These are phyloP conservation scores for Aspergillus quadricinctus DNA, from an alignment of 2,329 filamentous ascomycete species.

Conservation along the genomic window DNA sequence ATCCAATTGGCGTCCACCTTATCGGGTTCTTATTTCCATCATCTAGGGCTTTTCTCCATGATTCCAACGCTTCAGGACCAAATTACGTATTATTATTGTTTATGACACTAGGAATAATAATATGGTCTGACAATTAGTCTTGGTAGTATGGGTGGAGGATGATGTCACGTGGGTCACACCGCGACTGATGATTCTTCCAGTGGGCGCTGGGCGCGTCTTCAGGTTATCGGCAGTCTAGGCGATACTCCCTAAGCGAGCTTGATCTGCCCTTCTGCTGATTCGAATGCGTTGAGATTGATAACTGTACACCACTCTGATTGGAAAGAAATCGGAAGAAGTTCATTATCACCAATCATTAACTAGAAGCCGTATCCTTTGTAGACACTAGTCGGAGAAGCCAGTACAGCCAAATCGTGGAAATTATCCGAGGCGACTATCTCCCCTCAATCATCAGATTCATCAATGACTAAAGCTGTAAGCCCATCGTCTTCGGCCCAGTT, in stretches of 20 bases:
- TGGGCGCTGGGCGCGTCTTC: not conserved
- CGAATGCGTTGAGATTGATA: not conserved
- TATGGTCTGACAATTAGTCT: conserved; percentile 11
- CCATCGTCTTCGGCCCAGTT: conserved; percentile 71
- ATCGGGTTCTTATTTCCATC: not conserved
- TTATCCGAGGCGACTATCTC: not conserved
- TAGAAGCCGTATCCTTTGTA: not conserved
- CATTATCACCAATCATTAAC: too few relatives aligned
- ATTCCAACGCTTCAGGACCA: not conserved
- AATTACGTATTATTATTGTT: not conserved
- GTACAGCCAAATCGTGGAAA: not conserved
- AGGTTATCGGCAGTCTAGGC: too few relatives aligned
- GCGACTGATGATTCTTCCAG: not conserved
- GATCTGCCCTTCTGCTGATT: too few relatives aligned
- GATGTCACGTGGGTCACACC: conserved; percentile 21
- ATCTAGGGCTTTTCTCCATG: not conserved
- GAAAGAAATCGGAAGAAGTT: not conserved
- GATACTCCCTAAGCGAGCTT: not conserved
- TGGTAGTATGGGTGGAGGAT: conserved; percentile 5
- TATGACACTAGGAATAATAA: not conserved
- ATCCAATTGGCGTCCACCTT: not conserved
- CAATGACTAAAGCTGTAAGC: conserved; percentile 68
- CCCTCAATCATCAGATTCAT: conserved; percentile 53
- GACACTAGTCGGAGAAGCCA: not conserved
- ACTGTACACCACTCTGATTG: not conserved